Conservation (phyloP, 768 basidiomycete genomes). For the Mycena amicta region DNA sequence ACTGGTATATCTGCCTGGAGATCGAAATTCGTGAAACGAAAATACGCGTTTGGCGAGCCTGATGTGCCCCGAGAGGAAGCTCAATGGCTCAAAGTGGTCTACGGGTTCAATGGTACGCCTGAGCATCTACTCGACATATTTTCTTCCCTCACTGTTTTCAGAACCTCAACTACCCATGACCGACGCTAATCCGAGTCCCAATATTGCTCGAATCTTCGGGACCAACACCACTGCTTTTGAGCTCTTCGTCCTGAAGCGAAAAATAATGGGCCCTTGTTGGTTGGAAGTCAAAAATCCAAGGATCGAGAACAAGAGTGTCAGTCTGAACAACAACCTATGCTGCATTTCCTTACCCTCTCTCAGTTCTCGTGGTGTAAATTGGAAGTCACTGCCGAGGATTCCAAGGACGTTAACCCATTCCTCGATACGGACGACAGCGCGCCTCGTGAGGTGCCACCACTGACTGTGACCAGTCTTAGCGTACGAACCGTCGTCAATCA, state of each 20-base stretch:
- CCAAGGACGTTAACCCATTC: slow-evolving; percentile 88
- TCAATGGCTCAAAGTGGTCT: slow-evolving; percentile 93
- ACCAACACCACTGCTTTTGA: slow-evolving; percentile 94
- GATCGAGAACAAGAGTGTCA: slow-evolving; percentile 78
- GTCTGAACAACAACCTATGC: slow-evolving; percentile 26
- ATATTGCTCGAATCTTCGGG: slow-evolving; percentile 87
- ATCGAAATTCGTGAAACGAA: slow-evolving; percentile 83
- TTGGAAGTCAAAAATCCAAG: slow-evolving; percentile 77
- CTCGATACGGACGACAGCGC: slow-evolving; percentile 67
- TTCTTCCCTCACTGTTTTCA: slow-evolving; percentile 29
- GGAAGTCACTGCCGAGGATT: slow-evolving; percentile 80
- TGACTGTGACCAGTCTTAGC: slow-evolving; percentile 89
- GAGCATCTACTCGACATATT: background rate
- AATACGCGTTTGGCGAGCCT: slow-evolving; percentile 88
- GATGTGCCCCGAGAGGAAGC: slow-evolving; percentile 79
- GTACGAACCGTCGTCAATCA: slow-evolving; percentile 93
- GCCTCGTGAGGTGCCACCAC: slow-evolving; percentile 80
- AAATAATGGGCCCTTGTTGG: slow-evolving; percentile 99
- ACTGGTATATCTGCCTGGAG: slow-evolving; percentile 76
- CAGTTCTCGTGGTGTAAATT: slow-evolving; percentile 98
- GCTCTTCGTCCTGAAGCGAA: slow-evolving; percentile 88
- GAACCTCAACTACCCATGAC: slow-evolving; percentile 75
- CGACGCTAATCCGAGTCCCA: slow-evolving; percentile 65
- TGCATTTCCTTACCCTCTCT: slow-evolving; percentile 3
- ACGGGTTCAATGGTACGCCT: slow-evolving; percentile 78